Conservation (phyloP, 768 basidiomycete genomes). For the Pulveroboletus sp. region DNA sequence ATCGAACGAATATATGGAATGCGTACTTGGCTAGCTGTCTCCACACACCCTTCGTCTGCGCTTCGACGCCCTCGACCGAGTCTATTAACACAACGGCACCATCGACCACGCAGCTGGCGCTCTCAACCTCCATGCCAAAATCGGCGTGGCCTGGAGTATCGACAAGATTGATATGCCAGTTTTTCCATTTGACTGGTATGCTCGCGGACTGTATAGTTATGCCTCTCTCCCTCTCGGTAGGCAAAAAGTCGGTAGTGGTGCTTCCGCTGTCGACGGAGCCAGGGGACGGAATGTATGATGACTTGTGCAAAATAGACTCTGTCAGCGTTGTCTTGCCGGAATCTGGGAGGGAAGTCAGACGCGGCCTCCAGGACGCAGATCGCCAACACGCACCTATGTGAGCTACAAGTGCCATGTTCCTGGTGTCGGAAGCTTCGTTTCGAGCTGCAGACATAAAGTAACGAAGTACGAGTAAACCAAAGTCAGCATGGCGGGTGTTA, state of each 20-base stretch:
- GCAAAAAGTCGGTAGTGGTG: constrained; percentile 86
- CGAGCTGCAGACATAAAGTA: constrained; percentile 20
- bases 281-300: constrained; percentile 63
- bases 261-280: constrained; percentile 89
- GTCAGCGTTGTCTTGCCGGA: constrained; percentile 89
- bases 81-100: constrained; percentile 87
- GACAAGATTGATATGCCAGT: constrained; percentile 82
- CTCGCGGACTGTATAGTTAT: constrained; percentile 93
- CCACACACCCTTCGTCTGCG: constrained; percentile 90
- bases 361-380: not conserved
- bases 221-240: constrained; percentile 84
- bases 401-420: constrained; percentile 86
- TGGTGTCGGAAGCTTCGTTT: constrained; percentile 39
- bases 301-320: constrained; percentile 77
- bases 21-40: constrained; percentile 75
- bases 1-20: constrained; percentile 15
- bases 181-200: constrained; percentile 81
- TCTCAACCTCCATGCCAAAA: constrained; percentile 96
- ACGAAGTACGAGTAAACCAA: constrained; percentile 7
- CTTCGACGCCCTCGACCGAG: constrained; percentile 88
- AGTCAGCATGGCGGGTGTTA: constrained; percentile 1
- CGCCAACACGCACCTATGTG: constrained; percentile 61
- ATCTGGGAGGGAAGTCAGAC: constrained; percentile 41
- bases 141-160: constrained; percentile 93
- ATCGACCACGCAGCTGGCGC: constrained; percentile 85